Evolutionary conservation across 495 filamentous ascomycete genomes (phyloP).

Genomic region (Pyronema omphalodes): DNA sequence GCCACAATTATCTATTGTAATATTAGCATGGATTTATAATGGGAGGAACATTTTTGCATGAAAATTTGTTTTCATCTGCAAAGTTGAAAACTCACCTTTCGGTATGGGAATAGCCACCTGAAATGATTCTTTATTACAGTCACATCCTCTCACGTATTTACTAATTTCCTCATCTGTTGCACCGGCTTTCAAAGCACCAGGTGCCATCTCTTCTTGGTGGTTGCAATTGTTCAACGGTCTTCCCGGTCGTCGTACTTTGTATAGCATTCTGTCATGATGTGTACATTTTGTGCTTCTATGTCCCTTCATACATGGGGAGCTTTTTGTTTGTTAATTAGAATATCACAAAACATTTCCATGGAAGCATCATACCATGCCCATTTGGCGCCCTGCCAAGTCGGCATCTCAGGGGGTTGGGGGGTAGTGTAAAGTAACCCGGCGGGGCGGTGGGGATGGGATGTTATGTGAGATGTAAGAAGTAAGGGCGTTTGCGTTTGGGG

Average conservation of each 20-base stretch:
- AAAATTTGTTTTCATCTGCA: too few species aligned
- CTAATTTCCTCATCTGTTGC: background rate
- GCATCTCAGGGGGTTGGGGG: background rate
- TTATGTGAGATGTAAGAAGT: too few species aligned
- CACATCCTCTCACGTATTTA: slow-evolving; percentile 3
- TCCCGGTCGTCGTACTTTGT: slow-evolving; percentile 24
- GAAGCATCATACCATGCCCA: slow-evolving; percentile 4
- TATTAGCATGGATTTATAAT: too few species aligned
- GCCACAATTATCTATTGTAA: too few species aligned
- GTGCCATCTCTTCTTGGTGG: too few species aligned
- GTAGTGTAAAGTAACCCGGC: too few species aligned
- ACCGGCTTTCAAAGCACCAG: too few species aligned
- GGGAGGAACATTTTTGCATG: too few species aligned
- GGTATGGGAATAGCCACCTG: slow-evolving; percentile 4
- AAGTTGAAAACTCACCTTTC: background rate
- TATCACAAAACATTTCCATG: background rate
- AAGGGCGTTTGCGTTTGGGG: too few species aligned
- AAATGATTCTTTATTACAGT: background rate
- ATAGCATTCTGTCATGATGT: slow-evolving; percentile 21
- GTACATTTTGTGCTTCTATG: slow-evolving; percentile 24
- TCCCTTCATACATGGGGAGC: slow-evolving; percentile 21
- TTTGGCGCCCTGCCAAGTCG: background rate
- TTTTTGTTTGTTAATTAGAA: slow-evolving; percentile 1
- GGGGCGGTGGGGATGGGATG: too few species aligned
- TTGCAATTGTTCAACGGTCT: slow-evolving; percentile 22